phyloP scores from a whole-genome alignment of 140 eudicot species.

The Erigeron philadelphicus region DNA sequence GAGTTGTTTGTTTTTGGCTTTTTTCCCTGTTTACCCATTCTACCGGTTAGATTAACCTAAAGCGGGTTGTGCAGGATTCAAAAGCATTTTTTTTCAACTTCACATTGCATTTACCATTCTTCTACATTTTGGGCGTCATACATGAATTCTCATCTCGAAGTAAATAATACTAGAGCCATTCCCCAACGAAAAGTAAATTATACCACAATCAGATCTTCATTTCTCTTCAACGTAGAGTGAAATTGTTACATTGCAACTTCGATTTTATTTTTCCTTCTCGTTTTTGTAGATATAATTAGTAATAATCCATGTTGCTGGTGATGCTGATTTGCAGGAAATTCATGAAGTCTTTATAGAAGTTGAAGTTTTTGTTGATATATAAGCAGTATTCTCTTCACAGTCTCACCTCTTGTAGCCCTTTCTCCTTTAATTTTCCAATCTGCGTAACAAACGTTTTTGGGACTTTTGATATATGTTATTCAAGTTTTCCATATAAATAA shows the following conservation, averaged over 20 bases:
- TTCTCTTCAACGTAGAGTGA: background rate
- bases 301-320: background rate
- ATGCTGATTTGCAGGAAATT: conserved; percentile 44
- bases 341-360: conserved; percentile 32
- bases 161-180: background rate
- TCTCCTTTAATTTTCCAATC: conserved; percentile 9
- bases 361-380: conserved; percentile 31
- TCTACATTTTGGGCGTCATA: too few species aligned
- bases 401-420: conserved; percentile 1
- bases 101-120: too few species aligned
- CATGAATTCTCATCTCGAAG: background rate
- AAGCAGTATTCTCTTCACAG: conserved; percentile 19
- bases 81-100: too few species aligned
- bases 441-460: conserved; percentile 20
- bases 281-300: background rate
- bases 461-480: conserved; percentile 26
- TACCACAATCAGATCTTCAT: background rate
- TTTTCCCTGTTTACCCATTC: too few species aligned
- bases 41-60: too few species aligned
- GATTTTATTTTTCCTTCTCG: background rate
- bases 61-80: too few species aligned
- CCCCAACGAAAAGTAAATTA: too few species aligned
- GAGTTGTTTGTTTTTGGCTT: too few species aligned
- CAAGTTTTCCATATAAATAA: conserved; percentile 18
- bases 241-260: background rate